These are phyloP conservation scores for Erigeron philadelphicus DNA, from an alignment of 140 eudicot genomes.

Conservation along the genomic window DNA sequence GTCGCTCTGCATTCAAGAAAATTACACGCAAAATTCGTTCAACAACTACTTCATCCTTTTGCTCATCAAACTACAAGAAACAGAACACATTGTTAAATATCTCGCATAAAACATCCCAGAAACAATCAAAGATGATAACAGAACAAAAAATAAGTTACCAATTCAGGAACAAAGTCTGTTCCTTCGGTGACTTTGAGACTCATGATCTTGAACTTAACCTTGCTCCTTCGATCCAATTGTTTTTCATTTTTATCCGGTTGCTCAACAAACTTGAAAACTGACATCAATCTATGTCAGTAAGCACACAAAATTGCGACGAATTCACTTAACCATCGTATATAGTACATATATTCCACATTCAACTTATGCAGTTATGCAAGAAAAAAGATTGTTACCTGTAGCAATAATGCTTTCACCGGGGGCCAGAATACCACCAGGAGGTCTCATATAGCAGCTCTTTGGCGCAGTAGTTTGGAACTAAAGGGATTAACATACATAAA, in stretches of 20 bases:
- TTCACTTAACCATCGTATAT: constrained; percentile 10
- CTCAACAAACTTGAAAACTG: constrained; percentile 86
- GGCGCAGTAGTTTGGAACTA: constrained; percentile 97
- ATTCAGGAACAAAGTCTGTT: constrained; percentile 66
- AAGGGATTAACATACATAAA: constrained; percentile 10
- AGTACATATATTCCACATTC: not conserved
- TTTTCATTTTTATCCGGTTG: constrained; percentile 73
- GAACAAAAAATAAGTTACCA: constrained; percentile 41
- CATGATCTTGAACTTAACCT: constrained; percentile 75
- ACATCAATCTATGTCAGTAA: constrained; percentile 9
- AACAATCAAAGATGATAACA: not conserved
- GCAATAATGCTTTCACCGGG: constrained; percentile 90
- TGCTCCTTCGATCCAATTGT: constrained; percentile 47
- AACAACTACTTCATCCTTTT: constrained; percentile 65
- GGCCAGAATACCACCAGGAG: constrained; percentile 84
- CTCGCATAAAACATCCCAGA: not conserved
- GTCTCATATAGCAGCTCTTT: constrained; percentile 89
- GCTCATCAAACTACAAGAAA: constrained; percentile 70
- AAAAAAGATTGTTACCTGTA: constrained; percentile 46
- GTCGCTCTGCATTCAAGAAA: constrained; percentile 63
- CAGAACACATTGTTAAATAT: not conserved
- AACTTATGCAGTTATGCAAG: constrained; percentile 5
- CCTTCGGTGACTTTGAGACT: constrained; percentile 76
- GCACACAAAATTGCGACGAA: constrained; percentile 4
- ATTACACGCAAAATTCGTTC: constrained; percentile 67